Evolutionary conservation across 2,329 filamentous ascomycete genomes (phyloP).

Genomic region (Phyllosticta paracitricarpa): DNA sequence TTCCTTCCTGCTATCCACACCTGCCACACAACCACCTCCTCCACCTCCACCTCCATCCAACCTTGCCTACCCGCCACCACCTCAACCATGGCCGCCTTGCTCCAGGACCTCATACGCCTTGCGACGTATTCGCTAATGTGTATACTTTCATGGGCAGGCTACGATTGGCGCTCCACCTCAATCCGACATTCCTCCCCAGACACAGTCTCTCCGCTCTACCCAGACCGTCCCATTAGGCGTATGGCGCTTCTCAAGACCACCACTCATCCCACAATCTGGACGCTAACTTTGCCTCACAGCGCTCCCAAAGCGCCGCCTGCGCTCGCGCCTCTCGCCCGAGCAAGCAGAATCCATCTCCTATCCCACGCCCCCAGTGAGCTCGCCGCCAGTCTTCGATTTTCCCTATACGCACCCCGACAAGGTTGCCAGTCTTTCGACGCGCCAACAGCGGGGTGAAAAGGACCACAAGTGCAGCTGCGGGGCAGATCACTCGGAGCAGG

Average conservation of each 20-base stretch:
- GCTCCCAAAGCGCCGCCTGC: constrained; percentile 77
- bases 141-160: constrained; percentile 21
- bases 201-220: constrained; percentile 69
- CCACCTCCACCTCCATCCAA: constrained; percentile 7
- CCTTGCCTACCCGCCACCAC: constrained; percentile 15
- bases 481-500: constrained; percentile 39
- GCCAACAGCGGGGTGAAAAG: constrained; percentile 42
- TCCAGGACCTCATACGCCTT: constrained; percentile 15
- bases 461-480: constrained; percentile 39
- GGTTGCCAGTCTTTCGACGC: constrained; percentile 19
- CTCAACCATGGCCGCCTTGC: constrained; percentile 21
- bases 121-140: constrained; percentile 11
- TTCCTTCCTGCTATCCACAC: constrained; percentile 9
- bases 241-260: constrained; percentile 8
- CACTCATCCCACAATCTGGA: not conserved
- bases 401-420: constrained; percentile 36
- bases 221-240: constrained; percentile 74
- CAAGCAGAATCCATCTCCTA: constrained; percentile 74
- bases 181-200: constrained; percentile 42
- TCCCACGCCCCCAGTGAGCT: constrained; percentile 62
- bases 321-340: constrained; percentile 78
- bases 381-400: constrained; percentile 67
- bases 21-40: constrained; percentile 10
- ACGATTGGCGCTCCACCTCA: constrained; percentile 29
- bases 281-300: constrained; percentile 35